Evolutionary conservation across 139 green algal species (phyloP), one percentile per base, ranked within the genome.

Genomic region (Chlorella sorokiniana): DNA sequence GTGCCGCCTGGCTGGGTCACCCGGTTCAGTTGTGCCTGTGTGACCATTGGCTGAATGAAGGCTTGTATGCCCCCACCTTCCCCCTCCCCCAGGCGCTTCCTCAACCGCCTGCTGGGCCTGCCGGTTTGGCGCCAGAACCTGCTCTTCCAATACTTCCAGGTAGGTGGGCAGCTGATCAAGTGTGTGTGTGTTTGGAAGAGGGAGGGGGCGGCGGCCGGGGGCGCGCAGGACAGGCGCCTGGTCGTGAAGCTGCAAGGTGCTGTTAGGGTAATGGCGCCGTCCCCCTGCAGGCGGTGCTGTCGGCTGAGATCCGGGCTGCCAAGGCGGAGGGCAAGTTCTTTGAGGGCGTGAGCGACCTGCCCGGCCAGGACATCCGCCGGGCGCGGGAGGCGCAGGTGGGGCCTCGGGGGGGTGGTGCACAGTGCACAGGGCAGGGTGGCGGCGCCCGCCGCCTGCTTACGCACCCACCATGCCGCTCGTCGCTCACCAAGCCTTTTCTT

Each of bases 41-140:
- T n/a, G n/a, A 33, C 56, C 16, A 65, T 33, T 65, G 56, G 16
- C 23, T 65, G 23, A 16, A 65, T 65, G 56, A 33, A 29, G n/a
- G 23, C 16, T 65, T 1, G 29, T n/a, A 33, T 25, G 29, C 73
- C 35, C 29, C 74, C 23, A 40, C 61, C 41, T 20, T 44, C 27
- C 41, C 3, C 3, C 23, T 37, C 3, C 0, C 23, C 67, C 83
- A 91, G 85, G 23, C 87, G 89, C 31, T 98, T 98, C 91, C 85
- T 98, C 1, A 98, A 98, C 85, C 86, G 94, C 33, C 86, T 98
- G 76, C 90, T 98, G 85, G 90, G 86, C 4, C 82, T 96, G 79
- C 90, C 88, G 7, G 73, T 97, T n/a, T 81, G 78, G 14, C 69
- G 83, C 6, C 94, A 97, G 90, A 93, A 95, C 78, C 85, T 96